Conservation (phyloP, 1,284 basidiomycete species). For the Calocybe gambosa region DNA sequence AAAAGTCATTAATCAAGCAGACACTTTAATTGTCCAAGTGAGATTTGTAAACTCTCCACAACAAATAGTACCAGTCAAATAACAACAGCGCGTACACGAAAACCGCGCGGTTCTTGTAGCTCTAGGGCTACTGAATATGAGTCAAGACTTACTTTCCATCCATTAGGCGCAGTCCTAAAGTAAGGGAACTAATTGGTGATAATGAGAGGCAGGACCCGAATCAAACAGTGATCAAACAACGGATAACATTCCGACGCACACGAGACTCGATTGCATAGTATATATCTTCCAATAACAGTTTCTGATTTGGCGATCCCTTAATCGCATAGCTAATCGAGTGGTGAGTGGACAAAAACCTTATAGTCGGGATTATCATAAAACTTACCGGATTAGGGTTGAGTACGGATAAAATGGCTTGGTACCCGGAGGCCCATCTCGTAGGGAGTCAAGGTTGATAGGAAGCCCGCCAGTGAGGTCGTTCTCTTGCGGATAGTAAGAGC, state of each 20-base stretch:
- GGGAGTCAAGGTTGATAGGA: constrained; percentile 76
- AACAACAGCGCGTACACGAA: constrained; percentile 56
- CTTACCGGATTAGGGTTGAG: constrained; percentile 78
- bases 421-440: constrained; percentile 75
- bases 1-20: constrained; percentile 16
- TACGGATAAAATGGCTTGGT: constrained; percentile 85
- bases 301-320: constrained; percentile 80
- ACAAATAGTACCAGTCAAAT: constrained; percentile 44
- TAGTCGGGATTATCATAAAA: constrained; percentile 11
- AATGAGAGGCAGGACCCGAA: constrained; percentile 11
- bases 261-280: constrained; percentile 84
- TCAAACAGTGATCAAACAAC: constrained; percentile 10
- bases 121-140: background rate
- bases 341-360: background rate
- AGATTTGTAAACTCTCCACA: constrained; percentile 44
- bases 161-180: constrained; percentile 73
- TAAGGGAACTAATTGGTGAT: constrained; percentile 63
- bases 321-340: constrained; percentile 63
- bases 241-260: constrained; percentile 37
- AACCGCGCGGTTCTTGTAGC: constrained; percentile 20
- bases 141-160: constrained; percentile 68
- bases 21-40: constrained; percentile 19
- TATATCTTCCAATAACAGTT: constrained; percentile 76
- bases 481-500: constrained; percentile 66
- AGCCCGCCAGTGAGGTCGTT: constrained; percentile 74